These are phyloP conservation scores for Dentipellis fragilis DNA, from an alignment of 768 basidiomycete species.

Conservation along the genomic window DNA sequence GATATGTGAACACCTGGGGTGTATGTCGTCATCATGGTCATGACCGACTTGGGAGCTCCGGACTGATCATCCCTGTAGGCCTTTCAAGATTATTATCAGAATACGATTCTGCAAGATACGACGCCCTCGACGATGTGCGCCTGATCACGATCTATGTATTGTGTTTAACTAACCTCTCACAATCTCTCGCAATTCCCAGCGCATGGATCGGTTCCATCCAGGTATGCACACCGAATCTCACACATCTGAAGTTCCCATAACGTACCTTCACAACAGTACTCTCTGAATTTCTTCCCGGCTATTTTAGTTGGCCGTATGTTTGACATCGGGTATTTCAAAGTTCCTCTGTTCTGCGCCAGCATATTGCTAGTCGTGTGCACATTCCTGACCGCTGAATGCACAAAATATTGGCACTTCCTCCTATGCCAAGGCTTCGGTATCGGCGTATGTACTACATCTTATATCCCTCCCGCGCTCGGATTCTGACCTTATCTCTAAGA, in stretches of 20 bases:
- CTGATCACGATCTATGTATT: background rate
- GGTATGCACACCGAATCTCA: slow-evolving; percentile 22
- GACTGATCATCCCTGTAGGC: slow-evolving; percentile 27
- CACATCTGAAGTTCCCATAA: background rate
- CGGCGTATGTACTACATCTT: slow-evolving; percentile 35
- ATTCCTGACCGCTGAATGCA: slow-evolving; percentile 65
- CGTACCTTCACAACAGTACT: slow-evolving; percentile 32
- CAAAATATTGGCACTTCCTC: slow-evolving; percentile 67
- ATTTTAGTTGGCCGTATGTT: slow-evolving; percentile 60
- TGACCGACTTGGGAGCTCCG: background rate
- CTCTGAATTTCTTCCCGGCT: slow-evolving; percentile 52
- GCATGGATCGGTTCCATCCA: slow-evolving; percentile 79
- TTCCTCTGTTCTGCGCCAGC: slow-evolving; percentile 38
- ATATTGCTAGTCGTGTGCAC: slow-evolving; percentile 42
- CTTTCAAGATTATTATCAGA: slow-evolving; percentile 67
- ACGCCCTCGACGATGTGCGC: slow-evolving; percentile 56
- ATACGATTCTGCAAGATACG: slow-evolving; percentile 34
- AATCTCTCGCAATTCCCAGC: slow-evolving; percentile 23
- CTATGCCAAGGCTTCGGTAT: slow-evolving; percentile 62
- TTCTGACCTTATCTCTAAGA: slow-evolving; percentile 7
- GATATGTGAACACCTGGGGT: background rate
- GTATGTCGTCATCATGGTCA: background rate
- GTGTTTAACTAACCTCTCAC: background rate
- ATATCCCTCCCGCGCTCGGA: background rate
- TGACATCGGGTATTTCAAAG: slow-evolving; percentile 58